phyloP scores from a whole-genome alignment of 2,329 filamentous ascomycete genomes.

The Lasiodiplodia theobromae region DNA sequence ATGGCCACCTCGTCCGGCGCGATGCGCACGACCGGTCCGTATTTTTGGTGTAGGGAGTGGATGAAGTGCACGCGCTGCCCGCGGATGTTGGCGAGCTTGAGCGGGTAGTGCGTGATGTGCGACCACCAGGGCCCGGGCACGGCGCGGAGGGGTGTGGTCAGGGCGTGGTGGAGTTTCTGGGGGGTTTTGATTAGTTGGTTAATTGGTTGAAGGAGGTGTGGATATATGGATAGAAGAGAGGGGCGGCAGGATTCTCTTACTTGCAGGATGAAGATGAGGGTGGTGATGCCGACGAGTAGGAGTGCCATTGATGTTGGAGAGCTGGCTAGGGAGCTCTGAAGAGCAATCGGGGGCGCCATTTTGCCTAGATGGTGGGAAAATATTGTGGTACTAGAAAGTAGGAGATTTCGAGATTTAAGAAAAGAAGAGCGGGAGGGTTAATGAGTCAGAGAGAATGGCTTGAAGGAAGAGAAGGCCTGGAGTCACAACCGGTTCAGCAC shows the following conservation, averaged over 20 bases:
- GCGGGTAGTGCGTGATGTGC: slow-evolving; percentile 42
- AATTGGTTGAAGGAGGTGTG: neutral
- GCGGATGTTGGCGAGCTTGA: slow-evolving; percentile 48
- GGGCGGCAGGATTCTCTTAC: neutral
- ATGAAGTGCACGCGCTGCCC: slow-evolving; percentile 50
- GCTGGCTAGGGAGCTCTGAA: neutral
- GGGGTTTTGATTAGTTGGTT: neutral
- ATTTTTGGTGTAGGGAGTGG: slow-evolving; percentile 34
- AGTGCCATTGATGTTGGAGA: neutral
- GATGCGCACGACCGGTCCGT: slow-evolving; percentile 29
- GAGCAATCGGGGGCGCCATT: neutral
- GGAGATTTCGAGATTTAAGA: neutral
- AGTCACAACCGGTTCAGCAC: neutral
- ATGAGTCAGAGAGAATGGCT: neutral
- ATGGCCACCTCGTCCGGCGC: slow-evolving; percentile 25
- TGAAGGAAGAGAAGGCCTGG: neutral
- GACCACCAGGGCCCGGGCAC: slow-evolving; percentile 44
- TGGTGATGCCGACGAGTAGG: neutral
- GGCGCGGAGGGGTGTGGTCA: slow-evolving; percentile 40
- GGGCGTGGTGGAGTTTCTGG: slow-evolving; percentile 26
- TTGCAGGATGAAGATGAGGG: neutral
- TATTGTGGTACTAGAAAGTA: neutral
- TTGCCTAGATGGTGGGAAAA: neutral
- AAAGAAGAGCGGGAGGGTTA: neutral
- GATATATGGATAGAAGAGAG: too few relatives aligned